phyloP scores from a whole-genome alignment of 768 basidiomycete species.

The Pulveroboletus sp. region DNA sequence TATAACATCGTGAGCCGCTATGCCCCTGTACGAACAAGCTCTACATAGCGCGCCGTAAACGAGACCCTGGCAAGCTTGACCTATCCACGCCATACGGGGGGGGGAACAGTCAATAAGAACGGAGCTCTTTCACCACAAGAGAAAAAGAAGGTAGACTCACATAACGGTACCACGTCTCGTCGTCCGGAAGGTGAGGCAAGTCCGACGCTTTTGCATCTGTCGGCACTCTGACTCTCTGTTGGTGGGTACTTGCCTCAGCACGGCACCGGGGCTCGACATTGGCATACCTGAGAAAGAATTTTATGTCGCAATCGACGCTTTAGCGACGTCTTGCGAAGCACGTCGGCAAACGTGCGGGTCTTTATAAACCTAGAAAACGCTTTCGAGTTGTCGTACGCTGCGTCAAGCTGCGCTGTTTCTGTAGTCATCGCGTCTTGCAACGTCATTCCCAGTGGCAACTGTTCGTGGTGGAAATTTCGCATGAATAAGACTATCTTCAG shows the following conservation, averaged over 20 bases:
- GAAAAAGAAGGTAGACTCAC: constrained; percentile 13
- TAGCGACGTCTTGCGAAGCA: constrained; percentile 18
- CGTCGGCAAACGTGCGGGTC: constrained; percentile 15
- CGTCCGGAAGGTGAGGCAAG: constrained; percentile 32
- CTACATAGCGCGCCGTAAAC: constrained; percentile 20
- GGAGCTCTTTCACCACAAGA: neutral
- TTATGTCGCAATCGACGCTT: constrained; percentile 27
- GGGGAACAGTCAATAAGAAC: neutral
- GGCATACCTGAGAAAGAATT: constrained; percentile 37
- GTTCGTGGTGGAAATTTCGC: neutral
- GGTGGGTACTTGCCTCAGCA: neutral
- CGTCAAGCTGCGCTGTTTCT: constrained; percentile 10
- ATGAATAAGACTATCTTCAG: neutral
- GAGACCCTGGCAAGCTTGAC: constrained; percentile 11
- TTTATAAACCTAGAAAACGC: constrained; percentile 33
- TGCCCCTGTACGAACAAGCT: constrained; percentile 9
- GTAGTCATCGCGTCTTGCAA: neutral
- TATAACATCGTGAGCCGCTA: neutral
- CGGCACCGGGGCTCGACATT: neutral
- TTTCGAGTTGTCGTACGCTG: constrained; percentile 38
- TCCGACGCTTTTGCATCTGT: constrained; percentile 27
- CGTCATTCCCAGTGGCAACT: constrained; percentile 16
- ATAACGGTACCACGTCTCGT: constrained; percentile 35
- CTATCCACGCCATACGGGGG: constrained; percentile 1
- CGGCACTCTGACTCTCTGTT: constrained; percentile 22